Evolutionary conservation across 495 filamentous ascomycete genomes (phyloP).

Genomic region (Aspergillus wentii): DNA sequence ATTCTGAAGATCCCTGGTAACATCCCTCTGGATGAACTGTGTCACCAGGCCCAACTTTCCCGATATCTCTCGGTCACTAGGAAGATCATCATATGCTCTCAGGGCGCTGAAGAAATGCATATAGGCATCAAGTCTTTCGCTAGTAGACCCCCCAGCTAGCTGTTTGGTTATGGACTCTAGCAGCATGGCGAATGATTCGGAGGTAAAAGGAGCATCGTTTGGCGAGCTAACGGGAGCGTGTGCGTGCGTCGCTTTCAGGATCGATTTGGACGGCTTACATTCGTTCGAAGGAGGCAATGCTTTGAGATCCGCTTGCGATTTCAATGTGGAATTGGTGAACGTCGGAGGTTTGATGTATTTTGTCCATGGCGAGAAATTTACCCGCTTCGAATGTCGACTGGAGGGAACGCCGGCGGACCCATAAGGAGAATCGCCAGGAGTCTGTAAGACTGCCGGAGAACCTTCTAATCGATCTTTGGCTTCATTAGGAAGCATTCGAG

Average conservation of each 20-base stretch:
- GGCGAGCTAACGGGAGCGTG: constrained; percentile 30
- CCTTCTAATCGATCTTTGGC: constrained; percentile 21
- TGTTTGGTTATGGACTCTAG: constrained; percentile 72
- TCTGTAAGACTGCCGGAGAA: constrained; percentile 35
- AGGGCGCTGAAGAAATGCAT: constrained; percentile 69
- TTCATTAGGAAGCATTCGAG: constrained; percentile 25
- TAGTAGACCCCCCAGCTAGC: constrained; percentile 63
- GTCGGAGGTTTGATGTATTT: constrained; percentile 61
- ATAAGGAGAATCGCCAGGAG: constrained; percentile 45
- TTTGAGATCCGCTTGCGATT: constrained; percentile 39
- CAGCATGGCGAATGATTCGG: constrained; percentile 62
- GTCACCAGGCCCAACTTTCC: constrained; percentile 71
- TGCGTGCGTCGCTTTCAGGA: constrained; percentile 65
- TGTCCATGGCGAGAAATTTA: constrained; percentile 69
- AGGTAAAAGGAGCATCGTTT: constrained; percentile 34
- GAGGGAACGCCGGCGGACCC: constrained; percentile 30
- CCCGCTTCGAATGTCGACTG: constrained; percentile 56
- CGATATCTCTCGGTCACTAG: constrained; percentile 62
- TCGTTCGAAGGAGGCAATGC: constrained; percentile 55
- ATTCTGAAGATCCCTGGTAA: constrained; percentile 36
- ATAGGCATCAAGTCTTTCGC: constrained; percentile 79
- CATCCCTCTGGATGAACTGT: constrained; percentile 76
- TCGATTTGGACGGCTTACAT: constrained; percentile 72
- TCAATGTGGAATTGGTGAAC: constrained; percentile 39
- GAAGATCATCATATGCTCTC: constrained; percentile 71